These are phyloP conservation scores for Eleusine coracana DNA, from an alignment of 176 grass and related monocot genomes.

Conservation along the genomic window DNA sequence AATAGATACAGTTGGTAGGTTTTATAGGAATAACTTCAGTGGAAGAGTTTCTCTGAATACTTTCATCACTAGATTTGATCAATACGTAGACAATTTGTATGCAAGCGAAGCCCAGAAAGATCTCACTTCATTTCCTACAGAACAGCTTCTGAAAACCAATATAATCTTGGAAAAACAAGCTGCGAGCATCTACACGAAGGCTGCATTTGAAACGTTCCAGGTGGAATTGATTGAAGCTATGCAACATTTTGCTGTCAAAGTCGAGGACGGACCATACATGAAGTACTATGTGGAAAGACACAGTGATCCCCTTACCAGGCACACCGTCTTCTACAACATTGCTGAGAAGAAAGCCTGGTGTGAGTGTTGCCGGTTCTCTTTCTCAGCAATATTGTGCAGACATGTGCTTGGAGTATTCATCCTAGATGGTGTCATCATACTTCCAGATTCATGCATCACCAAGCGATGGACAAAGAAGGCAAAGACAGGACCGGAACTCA, in stretches of 20 bases:
- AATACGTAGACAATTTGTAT: conserved; percentile 57
- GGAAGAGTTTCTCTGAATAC: conserved; percentile 52
- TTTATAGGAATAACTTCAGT: conserved; percentile 67
- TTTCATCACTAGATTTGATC: conserved; percentile 78
- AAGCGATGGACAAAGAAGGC: conserved; percentile 87
- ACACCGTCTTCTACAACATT: conserved; percentile 61
- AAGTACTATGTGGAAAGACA: conserved; percentile 76
- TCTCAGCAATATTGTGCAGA: conserved; percentile 79
- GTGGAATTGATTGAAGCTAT: conserved; percentile 72
- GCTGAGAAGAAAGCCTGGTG: conserved; percentile 88
- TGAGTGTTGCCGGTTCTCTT: conserved; percentile 71
- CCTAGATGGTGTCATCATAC: conserved; percentile 53
- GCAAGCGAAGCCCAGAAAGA: conserved; percentile 69
- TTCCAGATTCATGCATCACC: conserved; percentile 71
- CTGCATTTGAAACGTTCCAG: conserved; percentile 78
- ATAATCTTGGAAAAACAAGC: conserved; percentile 87
- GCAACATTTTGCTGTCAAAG: conserved; percentile 70
- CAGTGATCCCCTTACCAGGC: conserved; percentile 53
- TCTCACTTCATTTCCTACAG: conserved; percentile 43
- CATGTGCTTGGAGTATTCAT: conserved; percentile 78
- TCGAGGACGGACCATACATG: conserved; percentile 68
- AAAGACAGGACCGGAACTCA: conserved; percentile 55
- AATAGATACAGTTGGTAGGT: conserved; percentile 60
- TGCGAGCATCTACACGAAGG: conserved; percentile 65
- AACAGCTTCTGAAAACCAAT: conserved; percentile 72